Conservation (phyloP, 306 rosid genomes). For the Prunus davidiana region DNA sequence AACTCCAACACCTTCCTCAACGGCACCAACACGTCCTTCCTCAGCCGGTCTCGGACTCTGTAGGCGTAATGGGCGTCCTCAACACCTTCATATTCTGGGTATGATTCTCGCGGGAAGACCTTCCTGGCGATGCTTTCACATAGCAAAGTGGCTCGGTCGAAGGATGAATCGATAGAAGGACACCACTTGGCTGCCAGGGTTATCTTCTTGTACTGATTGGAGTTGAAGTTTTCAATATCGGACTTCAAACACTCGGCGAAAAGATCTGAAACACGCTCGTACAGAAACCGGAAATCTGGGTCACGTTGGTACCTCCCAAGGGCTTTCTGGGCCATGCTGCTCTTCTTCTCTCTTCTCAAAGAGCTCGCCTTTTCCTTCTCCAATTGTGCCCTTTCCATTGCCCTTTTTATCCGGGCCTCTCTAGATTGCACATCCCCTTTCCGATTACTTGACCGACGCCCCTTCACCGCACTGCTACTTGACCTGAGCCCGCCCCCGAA, state of each 20-base stretch:
- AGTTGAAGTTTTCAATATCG: conserved; percentile 41
- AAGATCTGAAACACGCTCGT: conserved; percentile 47
- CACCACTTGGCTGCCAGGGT: conserved; percentile 84
- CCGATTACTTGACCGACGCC: not conserved
- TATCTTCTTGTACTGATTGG: conserved; percentile 25
- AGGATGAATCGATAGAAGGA: conserved; percentile 68
- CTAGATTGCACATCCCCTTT: conserved; percentile 12
- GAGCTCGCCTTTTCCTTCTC: conserved; percentile 39
- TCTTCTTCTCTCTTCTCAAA: conserved; percentile 34
- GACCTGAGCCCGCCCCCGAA: not conserved
- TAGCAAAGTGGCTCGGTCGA: conserved; percentile 48
- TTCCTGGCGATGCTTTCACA: conserved; percentile 66
- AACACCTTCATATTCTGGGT: conserved; percentile 48
- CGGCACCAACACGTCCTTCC: conserved; percentile 63
- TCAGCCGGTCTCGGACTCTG: conserved; percentile 60
- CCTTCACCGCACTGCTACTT: not conserved
- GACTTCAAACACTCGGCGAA: conserved; percentile 50
- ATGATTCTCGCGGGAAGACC: conserved; percentile 42
- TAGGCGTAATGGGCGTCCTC: conserved; percentile 73
- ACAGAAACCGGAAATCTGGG: conserved; percentile 34
- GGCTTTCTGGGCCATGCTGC: conserved; percentile 55
- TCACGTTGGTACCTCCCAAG: conserved; percentile 35
- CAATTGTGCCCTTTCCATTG: conserved; percentile 3
- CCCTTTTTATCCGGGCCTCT: not conserved
- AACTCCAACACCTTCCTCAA: conserved; percentile 56